A percentile compares a stretch with the other conserved stretches of the same genome.
Evolutionary conservation across 495 filamentous ascomycete genomes (phyloP).

Genomic region (Penicillium arizonense): DNA sequence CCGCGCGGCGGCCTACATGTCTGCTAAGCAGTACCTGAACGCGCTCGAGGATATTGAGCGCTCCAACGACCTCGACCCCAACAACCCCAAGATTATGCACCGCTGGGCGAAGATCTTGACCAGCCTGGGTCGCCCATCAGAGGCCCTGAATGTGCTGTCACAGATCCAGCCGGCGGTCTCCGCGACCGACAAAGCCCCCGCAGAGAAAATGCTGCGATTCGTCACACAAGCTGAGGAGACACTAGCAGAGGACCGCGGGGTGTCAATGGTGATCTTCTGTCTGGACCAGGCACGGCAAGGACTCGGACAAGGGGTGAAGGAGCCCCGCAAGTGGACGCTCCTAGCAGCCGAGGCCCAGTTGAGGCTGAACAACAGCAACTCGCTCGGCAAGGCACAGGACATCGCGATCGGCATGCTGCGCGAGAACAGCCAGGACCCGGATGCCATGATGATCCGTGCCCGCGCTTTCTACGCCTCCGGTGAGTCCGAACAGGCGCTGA

Average conservation of each 20-base stretch:
- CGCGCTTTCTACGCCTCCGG: conserved; percentile 85
- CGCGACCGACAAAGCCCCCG: conserved; percentile 74
- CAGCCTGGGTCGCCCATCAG: conserved; percentile 76
- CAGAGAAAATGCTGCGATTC: conserved; percentile 80
- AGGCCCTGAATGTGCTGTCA: conserved; percentile 78
- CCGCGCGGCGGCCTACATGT: conserved; percentile 91
- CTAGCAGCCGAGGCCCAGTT: conserved; percentile 93
- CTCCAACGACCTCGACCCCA: conserved; percentile 76
- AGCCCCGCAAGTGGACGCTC: conserved; percentile 89
- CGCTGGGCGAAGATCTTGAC: conserved; percentile 88
- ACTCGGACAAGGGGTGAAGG: conserved; percentile 67
- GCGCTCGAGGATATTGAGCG: conserved; percentile 82
- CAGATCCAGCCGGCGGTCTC: conserved; percentile 64
- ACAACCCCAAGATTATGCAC: conserved; percentile 82
- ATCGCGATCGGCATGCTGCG: conserved; percentile 84
- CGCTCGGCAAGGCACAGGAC: conserved; percentile 86
- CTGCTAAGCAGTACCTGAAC: conserved; percentile 68
- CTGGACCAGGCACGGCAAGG: conserved; percentile 83
- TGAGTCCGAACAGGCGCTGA: conserved; percentile 92
- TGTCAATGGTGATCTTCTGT: conserved; percentile 89
- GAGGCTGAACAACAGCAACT: conserved; percentile 87
- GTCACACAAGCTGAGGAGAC: conserved; percentile 77
- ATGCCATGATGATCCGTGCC: conserved; percentile 87
- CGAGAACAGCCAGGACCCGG: conserved; percentile 85
- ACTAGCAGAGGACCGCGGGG: conserved; percentile 64